Evolutionary conservation across 495 filamentous ascomycete species (phyloP).

Genomic region (Clavariopsis aquatica): DNA sequence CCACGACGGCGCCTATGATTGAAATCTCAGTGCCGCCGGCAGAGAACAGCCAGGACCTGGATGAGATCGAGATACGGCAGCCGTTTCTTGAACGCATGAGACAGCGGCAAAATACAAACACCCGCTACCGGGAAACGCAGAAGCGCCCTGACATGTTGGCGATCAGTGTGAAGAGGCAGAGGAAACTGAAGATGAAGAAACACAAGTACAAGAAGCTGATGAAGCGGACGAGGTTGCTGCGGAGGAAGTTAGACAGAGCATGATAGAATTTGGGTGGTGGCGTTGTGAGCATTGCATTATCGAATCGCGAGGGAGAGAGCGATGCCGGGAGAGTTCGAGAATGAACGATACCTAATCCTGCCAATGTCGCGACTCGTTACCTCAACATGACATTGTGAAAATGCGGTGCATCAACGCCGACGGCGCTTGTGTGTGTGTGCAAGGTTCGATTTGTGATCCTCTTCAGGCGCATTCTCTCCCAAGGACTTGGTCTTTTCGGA

Average conservation of each 20-base stretch:
- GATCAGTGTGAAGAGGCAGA: slow-evolving; percentile 84
- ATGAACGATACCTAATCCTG: neutral
- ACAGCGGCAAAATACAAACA: slow-evolving; percentile 32
- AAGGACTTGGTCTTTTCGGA: slow-evolving; percentile 9
- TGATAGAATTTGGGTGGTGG: slow-evolving; percentile 31
- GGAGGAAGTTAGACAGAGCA: slow-evolving; percentile 77
- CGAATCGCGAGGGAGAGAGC: neutral
- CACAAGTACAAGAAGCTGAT: slow-evolving; percentile 99
- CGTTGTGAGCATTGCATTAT: slow-evolving; percentile 16
- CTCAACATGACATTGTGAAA: neutral
- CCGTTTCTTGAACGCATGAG: slow-evolving; percentile 46
- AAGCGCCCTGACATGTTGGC: slow-evolving; percentile 35
- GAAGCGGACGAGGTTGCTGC: slow-evolving; percentile 83
- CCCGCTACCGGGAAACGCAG: slow-evolving; percentile 18
- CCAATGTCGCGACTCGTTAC: neutral
- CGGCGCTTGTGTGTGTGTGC: neutral
- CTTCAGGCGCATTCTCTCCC: slow-evolving; percentile 9
- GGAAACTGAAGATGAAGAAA: slow-evolving; percentile 99
- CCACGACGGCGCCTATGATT: slow-evolving; percentile 43
- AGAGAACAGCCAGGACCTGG: slow-evolving; percentile 13
- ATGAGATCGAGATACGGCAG: slow-evolving; percentile 37
- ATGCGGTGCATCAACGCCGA: neutral
- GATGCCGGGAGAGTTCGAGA: slow-evolving; percentile 8
- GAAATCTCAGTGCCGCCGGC: slow-evolving; percentile 28
- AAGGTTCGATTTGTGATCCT: slow-evolving; percentile 25